A percentile compares a stretch with the other conserved stretches of the same genome.
Evolutionary conservation across 192 early-diverging fungal species (phyloP).

Genomic region (Thamnidium elegans): DNA sequence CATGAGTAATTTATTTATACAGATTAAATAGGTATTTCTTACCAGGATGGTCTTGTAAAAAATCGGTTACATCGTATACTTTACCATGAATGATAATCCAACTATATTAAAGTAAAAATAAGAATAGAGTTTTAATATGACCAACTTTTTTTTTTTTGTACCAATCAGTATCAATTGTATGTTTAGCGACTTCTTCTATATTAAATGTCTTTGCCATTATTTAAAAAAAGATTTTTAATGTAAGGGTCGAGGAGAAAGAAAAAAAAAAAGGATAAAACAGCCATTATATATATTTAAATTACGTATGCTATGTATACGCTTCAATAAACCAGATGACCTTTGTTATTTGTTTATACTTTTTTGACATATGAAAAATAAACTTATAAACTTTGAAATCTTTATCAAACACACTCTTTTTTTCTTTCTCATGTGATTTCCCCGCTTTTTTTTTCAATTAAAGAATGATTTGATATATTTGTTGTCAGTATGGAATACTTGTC

Average conservation of each 20-base stretch:
- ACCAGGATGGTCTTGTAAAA: slow-evolving; percentile 55
- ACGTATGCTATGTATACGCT: too few species aligned
- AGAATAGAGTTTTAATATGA: neutral
- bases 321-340: too few species aligned
- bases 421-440: too few species aligned
- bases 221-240: neutral
- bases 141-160: neutral
- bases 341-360: too few species aligned
- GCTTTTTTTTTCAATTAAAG: too few species aligned
- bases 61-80: slow-evolving; percentile 58
- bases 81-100: slow-evolving; percentile 61
- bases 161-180: slow-evolving; percentile 38
- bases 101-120: slow-evolving; percentile 15
- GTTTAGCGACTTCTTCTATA: slow-evolving; percentile 43
- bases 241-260: neutral
- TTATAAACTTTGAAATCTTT: too few species aligned
- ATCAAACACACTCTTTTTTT: too few species aligned
- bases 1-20: neutral
- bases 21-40: slow-evolving; percentile 2
- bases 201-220: slow-evolving; percentile 34
- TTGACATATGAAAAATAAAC: too few species aligned
- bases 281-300: too few species aligned
- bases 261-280: neutral
- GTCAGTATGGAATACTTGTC: too few species aligned
- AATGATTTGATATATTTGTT: too few species aligned